Evolutionary conservation across 306 rosid genomes (phyloP).

Genomic region (Cucumis cinereus): DNA sequence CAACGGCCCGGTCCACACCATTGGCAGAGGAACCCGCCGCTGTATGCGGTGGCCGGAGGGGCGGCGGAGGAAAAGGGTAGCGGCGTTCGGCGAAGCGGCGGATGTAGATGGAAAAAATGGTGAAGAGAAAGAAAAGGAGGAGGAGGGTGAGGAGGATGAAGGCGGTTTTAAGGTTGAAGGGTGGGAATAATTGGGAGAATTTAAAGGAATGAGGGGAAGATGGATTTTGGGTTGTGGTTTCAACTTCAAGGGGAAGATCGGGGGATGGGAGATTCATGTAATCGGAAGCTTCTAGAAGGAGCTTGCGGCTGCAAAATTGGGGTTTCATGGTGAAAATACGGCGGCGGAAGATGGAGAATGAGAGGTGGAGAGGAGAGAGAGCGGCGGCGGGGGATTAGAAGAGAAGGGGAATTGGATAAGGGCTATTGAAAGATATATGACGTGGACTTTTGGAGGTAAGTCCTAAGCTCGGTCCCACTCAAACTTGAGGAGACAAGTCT

Average conservation of each 20-base stretch:
- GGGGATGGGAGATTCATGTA: neutral
- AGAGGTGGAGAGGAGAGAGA: neutral
- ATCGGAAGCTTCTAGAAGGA: neutral
- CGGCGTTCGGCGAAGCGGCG: neutral
- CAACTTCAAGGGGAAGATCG: neutral
- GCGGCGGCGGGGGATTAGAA: too few relatives aligned
- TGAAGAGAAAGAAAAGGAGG: conserved; percentile 17
- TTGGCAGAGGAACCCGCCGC: neutral
- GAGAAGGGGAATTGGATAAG: neutral
- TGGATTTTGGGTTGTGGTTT: neutral
- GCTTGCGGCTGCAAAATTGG: neutral
- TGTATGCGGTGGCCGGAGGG: neutral
- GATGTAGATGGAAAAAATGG: conserved; percentile 15
- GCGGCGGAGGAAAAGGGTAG: neutral
- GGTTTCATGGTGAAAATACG: neutral
- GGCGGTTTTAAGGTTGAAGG: conserved; percentile 3
- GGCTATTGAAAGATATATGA: neutral
- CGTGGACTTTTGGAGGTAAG: neutral
- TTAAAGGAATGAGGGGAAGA: neutral
- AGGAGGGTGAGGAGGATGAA: conserved; percentile 12
- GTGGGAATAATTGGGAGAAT: neutral
- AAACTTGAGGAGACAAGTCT: too few relatives aligned
- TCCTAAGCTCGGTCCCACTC: neutral
- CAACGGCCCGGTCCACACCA: neutral
- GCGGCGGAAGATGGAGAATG: neutral